Conservation (phyloP, 2,329 filamentous ascomycete genomes). For the Grosmannia huntii region DNA sequence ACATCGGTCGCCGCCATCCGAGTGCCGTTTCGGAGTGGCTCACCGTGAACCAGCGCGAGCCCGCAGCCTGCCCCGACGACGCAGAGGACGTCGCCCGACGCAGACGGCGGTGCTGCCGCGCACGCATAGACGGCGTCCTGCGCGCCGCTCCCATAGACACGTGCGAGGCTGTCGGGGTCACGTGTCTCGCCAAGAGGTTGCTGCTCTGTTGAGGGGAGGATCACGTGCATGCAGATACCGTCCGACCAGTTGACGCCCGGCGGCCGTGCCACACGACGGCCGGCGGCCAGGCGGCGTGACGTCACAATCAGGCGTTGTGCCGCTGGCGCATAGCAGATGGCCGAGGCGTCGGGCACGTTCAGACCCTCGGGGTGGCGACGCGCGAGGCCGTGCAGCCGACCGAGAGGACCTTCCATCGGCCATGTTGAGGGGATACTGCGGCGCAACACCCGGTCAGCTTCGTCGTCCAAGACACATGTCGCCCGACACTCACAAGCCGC, state of each 20-base stretch:
- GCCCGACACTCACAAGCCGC: slow-evolving; percentile 23
- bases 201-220: neutral
- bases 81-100: slow-evolving; percentile 26
- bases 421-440: neutral
- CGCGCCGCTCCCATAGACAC: neutral
- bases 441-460: too few species aligned
- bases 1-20: too few species aligned
- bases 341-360: slow-evolving; percentile 24
- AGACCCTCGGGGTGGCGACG: slow-evolving; percentile 1
- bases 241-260: too few species aligned
- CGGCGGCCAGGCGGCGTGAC: slow-evolving; percentile 16
- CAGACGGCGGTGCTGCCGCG: slow-evolving; percentile 28
- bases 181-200: neutral
- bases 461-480: too few species aligned
- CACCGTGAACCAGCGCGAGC: slow-evolving; percentile 19
- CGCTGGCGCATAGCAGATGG: slow-evolving; percentile 32
- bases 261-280: neutral
- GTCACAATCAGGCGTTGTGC: slow-evolving; percentile 30
- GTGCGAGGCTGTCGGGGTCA: neutral
- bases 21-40: neutral
- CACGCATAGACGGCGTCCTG: slow-evolving; percentile 23
- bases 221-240: slow-evolving; percentile 16
- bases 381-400: neutral
- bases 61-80: slow-evolving; percentile 37
- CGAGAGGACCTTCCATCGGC: neutral